Evolutionary conservation across 208 protist genomes (phyloP).

Genomic region (Leishmania tarentolae): DNA sequence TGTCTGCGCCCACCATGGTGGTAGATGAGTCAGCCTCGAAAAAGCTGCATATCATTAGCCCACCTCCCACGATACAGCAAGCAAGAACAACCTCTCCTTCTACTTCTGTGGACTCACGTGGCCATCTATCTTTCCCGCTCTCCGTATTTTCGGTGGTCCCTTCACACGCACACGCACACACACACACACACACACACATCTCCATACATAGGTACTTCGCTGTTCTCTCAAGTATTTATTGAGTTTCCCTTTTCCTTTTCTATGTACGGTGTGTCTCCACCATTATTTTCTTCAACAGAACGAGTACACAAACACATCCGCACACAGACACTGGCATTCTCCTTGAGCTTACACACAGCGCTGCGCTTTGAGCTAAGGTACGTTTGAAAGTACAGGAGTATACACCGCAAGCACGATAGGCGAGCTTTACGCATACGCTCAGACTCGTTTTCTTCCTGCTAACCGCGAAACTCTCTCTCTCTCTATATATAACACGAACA

Average conservation of each 20-base stretch:
- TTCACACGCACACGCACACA: background rate
- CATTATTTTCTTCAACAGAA: background rate
- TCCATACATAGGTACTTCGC: background rate
- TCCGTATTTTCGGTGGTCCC: background rate
- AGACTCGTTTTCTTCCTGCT: background rate
- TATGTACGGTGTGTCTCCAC: background rate
- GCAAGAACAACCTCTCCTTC: background rate
- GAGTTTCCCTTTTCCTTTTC: background rate
- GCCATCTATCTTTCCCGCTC: background rate
- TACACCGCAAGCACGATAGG: background rate
- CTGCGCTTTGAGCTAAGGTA: background rate
- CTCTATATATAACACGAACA: background rate
- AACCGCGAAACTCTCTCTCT: background rate
- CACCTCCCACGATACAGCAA: background rate
- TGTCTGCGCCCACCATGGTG: background rate
- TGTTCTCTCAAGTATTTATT: background rate
- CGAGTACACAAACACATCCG: background rate
- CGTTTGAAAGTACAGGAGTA: background rate
- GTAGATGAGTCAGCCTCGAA: background rate
- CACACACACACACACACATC: background rate
- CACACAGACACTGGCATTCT: background rate
- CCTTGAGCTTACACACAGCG: background rate
- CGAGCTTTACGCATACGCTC: background rate
- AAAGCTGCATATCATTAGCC: background rate
- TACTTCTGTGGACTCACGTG: background rate